Base-by-base conservation (phyloP, 1,284 basidiomycete species). In the Takashimella koratensis region DNA sequence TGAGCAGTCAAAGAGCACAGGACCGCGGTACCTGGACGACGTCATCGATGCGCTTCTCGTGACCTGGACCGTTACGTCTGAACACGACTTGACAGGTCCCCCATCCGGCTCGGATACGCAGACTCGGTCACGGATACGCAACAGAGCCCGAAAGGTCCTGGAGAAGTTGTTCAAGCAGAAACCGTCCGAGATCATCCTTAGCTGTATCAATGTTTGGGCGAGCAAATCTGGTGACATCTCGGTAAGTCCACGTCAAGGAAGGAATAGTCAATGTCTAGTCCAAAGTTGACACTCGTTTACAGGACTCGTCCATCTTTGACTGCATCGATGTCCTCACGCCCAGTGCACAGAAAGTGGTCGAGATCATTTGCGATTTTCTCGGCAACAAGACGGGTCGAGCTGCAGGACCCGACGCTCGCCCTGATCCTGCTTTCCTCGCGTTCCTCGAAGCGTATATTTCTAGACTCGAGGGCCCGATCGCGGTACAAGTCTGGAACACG, bases 391-490 rank as follows among this genome's bases (percentile, higher is more conserved):
- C 58, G 5, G 43, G 49, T 4, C 45, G 56, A 12, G 47, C 21
- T 2, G 51, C 59, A 8, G 27, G 26, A 12, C 20, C 45, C 4
- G 60, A 66, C 22, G 42, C 51, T 20, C 42, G 47, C 23, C 49
- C 61, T 5, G 60, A 67, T 45, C 65, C 66, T n/a, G 57, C 70
- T 8, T 53, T 64, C 11, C 52, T 74, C 2, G 63, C 64, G 39
- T 98, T 98, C 74, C 79, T 98, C 30, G 92, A 97, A 64, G 84
- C 85, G 53, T 98, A 98, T 68, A 74, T 96, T n/a, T 76, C 77
- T 20, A 83, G 86, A 5, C 76, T 98, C 45, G 94, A 98, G 71
- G 89, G 90, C 1, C 88, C 91, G 0, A 79, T 94, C 20, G 91
- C 90, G 1, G 80, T 91, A 4, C 95, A 98, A 76, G 88, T 97